Base-by-base conservation (phyloP, 352 stramenopile genomes). In the Paralagenidium karlingii region DNA sequence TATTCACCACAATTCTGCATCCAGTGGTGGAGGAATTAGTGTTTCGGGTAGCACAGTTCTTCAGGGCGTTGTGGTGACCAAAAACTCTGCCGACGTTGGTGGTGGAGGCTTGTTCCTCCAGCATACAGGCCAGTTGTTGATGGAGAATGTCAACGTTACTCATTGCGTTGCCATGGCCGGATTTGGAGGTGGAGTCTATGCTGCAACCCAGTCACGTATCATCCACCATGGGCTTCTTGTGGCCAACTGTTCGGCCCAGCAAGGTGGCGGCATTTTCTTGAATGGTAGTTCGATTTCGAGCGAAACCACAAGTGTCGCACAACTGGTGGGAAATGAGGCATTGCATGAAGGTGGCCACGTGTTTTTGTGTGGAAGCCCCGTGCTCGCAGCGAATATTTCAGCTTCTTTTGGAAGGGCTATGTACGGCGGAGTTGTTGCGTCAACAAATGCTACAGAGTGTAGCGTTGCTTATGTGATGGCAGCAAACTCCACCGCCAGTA, bases 241-340 rank as follows among this genome's bases (percentile, higher is more conserved):
- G n/a, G n/a, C n/a, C n/a, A n/a, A n/a, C n/a, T n/a, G n/a, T n/a
- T n/a, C n/a, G n/a, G n/a, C n/a, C n/a, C n/a, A n/a, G n/a, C n/a
- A n/a, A n/a, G n/a, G 62, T 25, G 62, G 62, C 8, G 43, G 49
- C 0, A 9, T 66, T 18, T 74, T 63, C 32, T 30, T 65, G 15
- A 49, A 33, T 20, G 62, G 62, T 7, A 34, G 37, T 38, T 33
- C 53, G 0, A 34, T 9, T 2, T 20, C 70, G 3, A 43, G 45
- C 6, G 46, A 55, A 21, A 13, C 58, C 15, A 20, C n/a, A n/a
- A n/a, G n/a, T n/a, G n/a, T n/a, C n/a, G n/a, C n/a, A n/a, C n/a
- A n/a, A n/a, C n/a, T n/a, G n/a, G n/a, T n/a, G n/a, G n/a, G n/a
- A n/a, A n/a, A n/a, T n/a, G n/a, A n/a, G n/a, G n/a, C n/a, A n/a